Evolutionary conservation across 805 yeast genomes (phyloP).

Genomic region (Yarrowia sp.): DNA sequence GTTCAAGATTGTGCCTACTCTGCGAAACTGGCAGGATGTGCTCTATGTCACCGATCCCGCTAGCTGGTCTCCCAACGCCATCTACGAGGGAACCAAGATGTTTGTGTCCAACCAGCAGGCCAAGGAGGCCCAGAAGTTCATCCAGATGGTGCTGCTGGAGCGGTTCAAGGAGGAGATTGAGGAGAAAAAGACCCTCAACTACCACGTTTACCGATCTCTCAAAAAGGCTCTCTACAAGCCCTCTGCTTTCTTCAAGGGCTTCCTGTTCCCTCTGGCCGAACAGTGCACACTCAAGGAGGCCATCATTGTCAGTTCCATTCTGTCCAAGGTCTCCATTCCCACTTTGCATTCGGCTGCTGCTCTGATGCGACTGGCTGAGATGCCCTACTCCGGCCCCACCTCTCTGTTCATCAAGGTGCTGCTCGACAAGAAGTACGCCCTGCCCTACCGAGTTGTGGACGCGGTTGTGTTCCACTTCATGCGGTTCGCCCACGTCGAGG

Average conservation of each 20-base stretch:
- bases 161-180: conserved; percentile 53
- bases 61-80: conserved; percentile 93
- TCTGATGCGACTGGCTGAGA: conserved; percentile 77
- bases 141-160: conserved; percentile 56
- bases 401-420: conserved; percentile 89
- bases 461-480: conserved; percentile 92
- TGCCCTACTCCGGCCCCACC: conserved; percentile 86
- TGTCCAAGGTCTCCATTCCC: conserved; percentile 89
- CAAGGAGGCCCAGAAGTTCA: conserved; percentile 85
- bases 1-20: conserved; percentile 91
- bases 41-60: conserved; percentile 91
- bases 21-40: conserved; percentile 95
- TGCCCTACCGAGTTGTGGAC: conserved; percentile 96
- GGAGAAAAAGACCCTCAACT: conserved; percentile 67
- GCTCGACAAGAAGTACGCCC: conserved; percentile 92
- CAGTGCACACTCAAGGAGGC: conserved; percentile 90
- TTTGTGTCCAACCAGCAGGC: conserved; percentile 88
- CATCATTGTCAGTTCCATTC: conserved; percentile 89
- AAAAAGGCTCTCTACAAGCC: conserved; percentile 96
- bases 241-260: conserved; percentile 96
- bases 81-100: conserved; percentile 91
- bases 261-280: conserved; percentile 87
- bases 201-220: conserved; percentile 89
- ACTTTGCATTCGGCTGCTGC: conserved; percentile 97
- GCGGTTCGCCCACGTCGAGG: conserved; percentile 62